A percentile compares a stretch with the other conserved stretches of the same genome.
Evolutionary conservation across 2,329 filamentous ascomycete species (phyloP).

Genomic region (Helotiales sp.): DNA sequence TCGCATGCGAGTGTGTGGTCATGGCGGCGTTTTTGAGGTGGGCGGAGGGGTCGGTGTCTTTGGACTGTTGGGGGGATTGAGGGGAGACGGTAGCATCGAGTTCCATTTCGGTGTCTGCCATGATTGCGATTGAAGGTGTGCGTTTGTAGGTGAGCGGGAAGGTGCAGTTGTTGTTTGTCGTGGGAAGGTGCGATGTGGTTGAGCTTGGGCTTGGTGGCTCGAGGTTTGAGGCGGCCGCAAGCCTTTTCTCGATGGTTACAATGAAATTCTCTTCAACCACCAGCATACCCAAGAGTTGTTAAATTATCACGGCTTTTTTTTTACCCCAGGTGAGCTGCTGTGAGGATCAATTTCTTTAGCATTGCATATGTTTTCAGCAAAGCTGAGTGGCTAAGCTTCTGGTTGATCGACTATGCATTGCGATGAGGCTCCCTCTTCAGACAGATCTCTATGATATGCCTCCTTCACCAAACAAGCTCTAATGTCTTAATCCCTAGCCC

Average conservation of each 20-base stretch:
- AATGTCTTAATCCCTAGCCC: no score
- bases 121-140: conserved; percentile 25
- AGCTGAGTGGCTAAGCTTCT: no score
- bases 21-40: conserved; percentile 63
- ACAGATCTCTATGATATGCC: no score
- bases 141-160: not conserved
- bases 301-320: not conserved
- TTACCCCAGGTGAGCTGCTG: not conserved
- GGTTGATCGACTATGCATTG: no score
- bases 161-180: conserved; percentile 2
- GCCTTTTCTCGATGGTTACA: not conserved
- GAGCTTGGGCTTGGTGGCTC: not conserved
- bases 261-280: not conserved
- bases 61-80: conserved; percentile 53
- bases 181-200: not conserved
- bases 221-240: not conserved
- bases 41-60: conserved; percentile 68
- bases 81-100: conserved; percentile 38
- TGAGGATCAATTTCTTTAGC: no score
- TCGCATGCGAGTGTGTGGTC: conserved; percentile 72
- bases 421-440: no score
- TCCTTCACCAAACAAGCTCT: no score
- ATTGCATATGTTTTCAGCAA: no score
- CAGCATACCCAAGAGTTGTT: no score
- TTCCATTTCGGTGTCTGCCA: conserved; percentile 49